Conservation (phyloP, 2,329 filamentous ascomycete species). For the Talaromyces piceae region DNA sequence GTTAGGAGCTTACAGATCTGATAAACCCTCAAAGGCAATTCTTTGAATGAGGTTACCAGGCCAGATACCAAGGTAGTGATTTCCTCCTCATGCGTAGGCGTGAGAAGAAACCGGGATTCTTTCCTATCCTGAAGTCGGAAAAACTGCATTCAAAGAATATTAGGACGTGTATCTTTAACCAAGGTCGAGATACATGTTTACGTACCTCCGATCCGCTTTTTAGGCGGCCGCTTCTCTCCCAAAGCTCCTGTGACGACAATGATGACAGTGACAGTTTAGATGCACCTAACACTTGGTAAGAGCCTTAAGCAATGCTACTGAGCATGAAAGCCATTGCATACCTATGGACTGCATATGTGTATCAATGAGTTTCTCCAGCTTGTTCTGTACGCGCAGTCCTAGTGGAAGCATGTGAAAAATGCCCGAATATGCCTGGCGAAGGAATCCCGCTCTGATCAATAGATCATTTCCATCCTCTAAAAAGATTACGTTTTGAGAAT, state of each 20-base stretch:
- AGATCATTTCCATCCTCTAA: slow-evolving; percentile 56
- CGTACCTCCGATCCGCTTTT: slow-evolving; percentile 65
- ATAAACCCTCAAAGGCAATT: slow-evolving; percentile 78
- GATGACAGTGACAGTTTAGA: slow-evolving; percentile 77
- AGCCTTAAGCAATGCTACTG: neutral
- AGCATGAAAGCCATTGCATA: slow-evolving; percentile 28
- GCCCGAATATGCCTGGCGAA: slow-evolving; percentile 77
- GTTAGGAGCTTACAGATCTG: slow-evolving; percentile 61
- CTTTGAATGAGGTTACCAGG: slow-evolving; percentile 72
- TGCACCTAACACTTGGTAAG: slow-evolving; percentile 48
- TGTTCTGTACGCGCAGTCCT: slow-evolving; percentile 78
- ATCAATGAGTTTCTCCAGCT: slow-evolving; percentile 77
- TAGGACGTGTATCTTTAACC: slow-evolving; percentile 1
- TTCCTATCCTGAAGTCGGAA: slow-evolving; percentile 77
- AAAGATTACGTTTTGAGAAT: slow-evolving; percentile 5
- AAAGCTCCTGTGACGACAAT: slow-evolving; percentile 75
- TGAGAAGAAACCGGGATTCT: slow-evolving; percentile 64
- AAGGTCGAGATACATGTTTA: slow-evolving; percentile 8
- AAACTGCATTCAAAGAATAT: slow-evolving; percentile 45
- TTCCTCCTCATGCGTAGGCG: slow-evolving; percentile 94
- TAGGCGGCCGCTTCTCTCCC: slow-evolving; percentile 77
- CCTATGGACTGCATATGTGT: slow-evolving; percentile 76
- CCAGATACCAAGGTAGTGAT: slow-evolving; percentile 74
- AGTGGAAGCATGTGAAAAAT: slow-evolving; percentile 89
- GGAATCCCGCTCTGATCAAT: slow-evolving; percentile 62